These are phyloP conservation scores for Pelargonium fulgidum DNA, from an alignment of 441 rosid genomes.

Conservation along the genomic window DNA sequence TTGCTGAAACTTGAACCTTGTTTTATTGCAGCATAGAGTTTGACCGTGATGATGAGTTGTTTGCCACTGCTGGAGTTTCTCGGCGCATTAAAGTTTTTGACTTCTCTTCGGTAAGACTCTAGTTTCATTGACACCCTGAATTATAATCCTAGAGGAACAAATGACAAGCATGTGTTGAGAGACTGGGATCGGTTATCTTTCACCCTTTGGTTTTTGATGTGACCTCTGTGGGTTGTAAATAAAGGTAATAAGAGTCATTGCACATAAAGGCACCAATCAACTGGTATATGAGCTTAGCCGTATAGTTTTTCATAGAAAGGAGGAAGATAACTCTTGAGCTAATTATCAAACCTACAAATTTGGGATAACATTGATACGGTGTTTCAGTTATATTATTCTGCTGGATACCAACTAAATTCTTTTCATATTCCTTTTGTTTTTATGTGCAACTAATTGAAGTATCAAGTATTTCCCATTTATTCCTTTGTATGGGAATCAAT, in stretches of 20 bases:
- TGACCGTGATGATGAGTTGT: conserved; percentile 89
- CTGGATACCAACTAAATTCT: neutral
- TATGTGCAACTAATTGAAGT: conserved; percentile 1
- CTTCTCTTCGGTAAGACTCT: conserved; percentile 69
- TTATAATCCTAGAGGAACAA: neutral
- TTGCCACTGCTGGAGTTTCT: conserved; percentile 99
- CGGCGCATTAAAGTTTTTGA: conserved; percentile 89
- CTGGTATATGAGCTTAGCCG: neutral
- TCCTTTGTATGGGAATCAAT: neutral
- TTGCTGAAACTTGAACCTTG: conserved; percentile 16
- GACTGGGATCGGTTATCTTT: neutral
- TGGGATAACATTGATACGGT: neutral
- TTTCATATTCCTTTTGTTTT: neutral
- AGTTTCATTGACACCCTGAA: neutral
- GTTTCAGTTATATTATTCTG: neutral
- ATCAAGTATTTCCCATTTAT: neutral
- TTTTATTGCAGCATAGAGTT: conserved; percentile 79
- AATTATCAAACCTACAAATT: neutral
- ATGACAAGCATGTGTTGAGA: conserved; percentile 3
- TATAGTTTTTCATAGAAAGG: neutral
- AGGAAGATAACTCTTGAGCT: neutral
- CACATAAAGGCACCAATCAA: neutral
- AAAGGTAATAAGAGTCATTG: neutral
- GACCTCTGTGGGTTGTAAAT: neutral
- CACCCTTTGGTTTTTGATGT: neutral